Conservation (phyloP, 1,139 yeast species). For the Suhomyces anneliseae region DNA sequence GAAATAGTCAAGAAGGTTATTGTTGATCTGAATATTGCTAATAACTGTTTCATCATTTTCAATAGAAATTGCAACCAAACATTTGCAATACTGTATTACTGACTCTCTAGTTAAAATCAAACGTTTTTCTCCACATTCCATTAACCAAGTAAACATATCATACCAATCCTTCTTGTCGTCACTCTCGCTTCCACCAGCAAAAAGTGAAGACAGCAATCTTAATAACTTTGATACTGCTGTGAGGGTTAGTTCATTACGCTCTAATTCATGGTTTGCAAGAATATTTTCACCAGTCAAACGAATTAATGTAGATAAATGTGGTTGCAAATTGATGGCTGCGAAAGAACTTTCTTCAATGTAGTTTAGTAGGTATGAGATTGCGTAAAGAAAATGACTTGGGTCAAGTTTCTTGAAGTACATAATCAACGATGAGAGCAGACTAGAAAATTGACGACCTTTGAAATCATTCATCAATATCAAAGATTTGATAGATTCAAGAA, state of each 20-base stretch:
- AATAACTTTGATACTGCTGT: conserved; percentile 28
- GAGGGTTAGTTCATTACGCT: conserved; percentile 37
- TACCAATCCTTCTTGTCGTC: conserved; percentile 27
- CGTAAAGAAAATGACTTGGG: conserved; percentile 3
- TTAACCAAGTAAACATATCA: conserved; percentile 38
- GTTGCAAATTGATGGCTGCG: background rate
- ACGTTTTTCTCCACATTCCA: conserved; percentile 29
- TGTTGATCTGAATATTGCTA: conserved; percentile 12
- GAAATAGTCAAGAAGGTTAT: conserved; percentile 15
- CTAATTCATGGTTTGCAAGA: conserved; percentile 27
- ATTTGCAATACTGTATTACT: conserved; percentile 19
- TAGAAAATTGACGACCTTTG: background rate
- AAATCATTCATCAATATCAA: conserved; percentile 1
- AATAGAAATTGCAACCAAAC: conserved; percentile 16
- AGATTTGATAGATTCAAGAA: conserved; percentile 7
- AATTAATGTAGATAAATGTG: conserved; percentile 15
- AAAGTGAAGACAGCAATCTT: conserved; percentile 14
- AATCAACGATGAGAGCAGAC: conserved; percentile 6
- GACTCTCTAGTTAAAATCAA: conserved; percentile 27
- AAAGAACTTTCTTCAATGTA: background rate
- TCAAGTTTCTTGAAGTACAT: conserved; percentile 6
- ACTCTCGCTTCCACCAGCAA: conserved; percentile 14
- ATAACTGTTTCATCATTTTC: conserved; percentile 13
- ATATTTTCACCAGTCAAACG: conserved; percentile 34
- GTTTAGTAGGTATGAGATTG: conserved; percentile 5